These are phyloP conservation scores for Saccharomycopsis sp. DNA, from an alignment of 805 yeast genomes.

Conservation along the genomic window DNA sequence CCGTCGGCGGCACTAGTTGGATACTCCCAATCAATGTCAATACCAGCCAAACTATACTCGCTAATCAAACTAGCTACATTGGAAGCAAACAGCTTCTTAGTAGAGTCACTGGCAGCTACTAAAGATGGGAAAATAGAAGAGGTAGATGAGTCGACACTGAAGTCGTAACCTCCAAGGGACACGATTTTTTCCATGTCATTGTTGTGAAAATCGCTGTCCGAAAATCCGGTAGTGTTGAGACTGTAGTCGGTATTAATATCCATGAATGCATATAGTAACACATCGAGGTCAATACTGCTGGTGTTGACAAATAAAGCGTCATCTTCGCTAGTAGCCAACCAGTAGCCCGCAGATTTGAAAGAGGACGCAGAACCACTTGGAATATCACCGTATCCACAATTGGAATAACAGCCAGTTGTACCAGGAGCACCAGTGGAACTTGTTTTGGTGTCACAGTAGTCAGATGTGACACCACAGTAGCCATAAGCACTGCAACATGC, in stretches of 20 bases:
- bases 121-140: constrained; percentile 1
- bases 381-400: constrained; percentile 3
- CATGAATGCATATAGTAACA: neutral
- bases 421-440: constrained; percentile 3
- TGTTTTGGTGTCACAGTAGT: neutral
- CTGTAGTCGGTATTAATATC: neutral
- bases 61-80: neutral
- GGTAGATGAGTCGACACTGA: constrained; percentile 2
- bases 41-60: neutral
- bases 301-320: neutral
- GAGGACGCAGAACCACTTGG: neutral
- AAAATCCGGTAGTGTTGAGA: neutral
- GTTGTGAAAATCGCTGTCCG: neutral
- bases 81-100: neutral
- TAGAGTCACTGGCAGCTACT: neutral
- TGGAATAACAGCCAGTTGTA: constrained; percentile 3
- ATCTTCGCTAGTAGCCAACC: neutral
- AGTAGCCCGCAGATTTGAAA: neutral
- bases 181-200: neutral
- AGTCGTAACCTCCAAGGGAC: constrained; percentile 9
- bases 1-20: neutral
- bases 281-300: neutral
- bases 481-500: constrained; percentile 7
- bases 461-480: constrained; percentile 2
- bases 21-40: neutral